Percentiles rank a stretch among this genome's conserved stretches.
phyloP scores from a whole-genome alignment of 208 protist species.

The Spironucleus salmonicida region DNA sequence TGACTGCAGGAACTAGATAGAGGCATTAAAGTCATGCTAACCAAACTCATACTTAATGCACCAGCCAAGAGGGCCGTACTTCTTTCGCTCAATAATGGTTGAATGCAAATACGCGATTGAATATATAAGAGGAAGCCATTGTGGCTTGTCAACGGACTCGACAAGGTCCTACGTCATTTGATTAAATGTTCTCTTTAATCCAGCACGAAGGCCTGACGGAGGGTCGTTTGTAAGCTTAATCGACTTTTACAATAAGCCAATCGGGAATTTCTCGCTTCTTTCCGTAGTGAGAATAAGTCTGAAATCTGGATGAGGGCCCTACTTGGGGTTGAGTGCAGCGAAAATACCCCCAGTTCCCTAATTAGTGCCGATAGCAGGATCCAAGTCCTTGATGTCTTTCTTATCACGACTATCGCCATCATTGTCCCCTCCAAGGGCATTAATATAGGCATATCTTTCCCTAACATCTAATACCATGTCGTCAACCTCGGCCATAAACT shows the following conservation, averaged over 20 bases:
- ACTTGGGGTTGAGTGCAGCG: conserved; percentile 37
- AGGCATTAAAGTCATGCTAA: conserved; percentile 68
- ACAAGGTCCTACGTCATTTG: conserved; percentile 82
- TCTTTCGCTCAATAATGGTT: conserved; percentile 80
- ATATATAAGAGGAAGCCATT: conserved; percentile 81
- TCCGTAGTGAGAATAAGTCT: conserved; percentile 61
- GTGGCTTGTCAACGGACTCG: conserved; percentile 70
- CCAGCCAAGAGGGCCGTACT: conserved; percentile 93
- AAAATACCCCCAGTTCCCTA: conserved; percentile 20
- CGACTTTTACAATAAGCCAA: conserved; percentile 67
- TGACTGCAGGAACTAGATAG: conserved; percentile 81
- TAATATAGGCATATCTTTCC: conserved; percentile 15
- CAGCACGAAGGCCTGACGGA: conserved; percentile 79
- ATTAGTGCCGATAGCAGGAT: not conserved
- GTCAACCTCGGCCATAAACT: conserved; percentile 52
- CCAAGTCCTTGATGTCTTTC: not conserved
- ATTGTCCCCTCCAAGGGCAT: not conserved
- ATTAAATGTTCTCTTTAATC: conserved; percentile 76
- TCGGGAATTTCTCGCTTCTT: conserved; percentile 56
- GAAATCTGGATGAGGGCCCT: conserved; percentile 46
- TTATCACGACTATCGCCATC: not conserved
- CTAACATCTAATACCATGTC: conserved; percentile 12
- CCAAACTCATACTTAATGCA: conserved; percentile 94
- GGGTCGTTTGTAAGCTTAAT: conserved; percentile 94
- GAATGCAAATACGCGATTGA: conserved; percentile 84